These are phyloP conservation scores for Skeletonema tropicum DNA, from an alignment of 108 stramenopile species.

Conservation along the genomic window DNA sequence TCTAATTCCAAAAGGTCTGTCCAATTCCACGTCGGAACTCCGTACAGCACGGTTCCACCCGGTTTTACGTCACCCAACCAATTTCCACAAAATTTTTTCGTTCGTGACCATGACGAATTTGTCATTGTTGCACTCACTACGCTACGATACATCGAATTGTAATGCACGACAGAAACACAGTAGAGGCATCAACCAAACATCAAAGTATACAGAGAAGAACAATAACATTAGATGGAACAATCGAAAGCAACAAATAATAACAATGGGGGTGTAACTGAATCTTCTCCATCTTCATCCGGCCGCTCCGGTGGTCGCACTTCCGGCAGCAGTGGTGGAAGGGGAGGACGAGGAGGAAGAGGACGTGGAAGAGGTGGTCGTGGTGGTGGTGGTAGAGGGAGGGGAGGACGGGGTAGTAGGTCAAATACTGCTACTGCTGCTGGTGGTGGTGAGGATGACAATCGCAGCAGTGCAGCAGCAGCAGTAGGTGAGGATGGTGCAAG, in stretches of 20 bases:
- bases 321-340: slow-evolving; percentile 3
- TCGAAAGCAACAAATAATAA: neutral
- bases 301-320: neutral
- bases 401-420: neutral
- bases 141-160: neutral
- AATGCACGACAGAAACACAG: too few species aligned
- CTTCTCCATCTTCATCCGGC: neutral
- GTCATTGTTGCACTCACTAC: neutral
- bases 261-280: slow-evolving; percentile 6
- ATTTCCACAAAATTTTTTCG: too few species aligned
- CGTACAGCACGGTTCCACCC: too few species aligned
- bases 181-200: too few species aligned
- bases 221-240: slow-evolving; percentile 2
- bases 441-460: neutral
- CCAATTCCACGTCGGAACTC: too few species aligned
- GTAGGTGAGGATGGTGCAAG: too few species aligned
- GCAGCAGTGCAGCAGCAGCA: neutral
- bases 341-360: slow-evolving; percentile 10
- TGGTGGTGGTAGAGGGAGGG: slow-evolving; percentile 23
- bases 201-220: neutral
- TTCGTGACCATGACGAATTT: neutral
- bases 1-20: too few species aligned
- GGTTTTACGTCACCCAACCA: too few species aligned
- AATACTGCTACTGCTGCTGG: neutral
- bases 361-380: slow-evolving; percentile 10